phyloP scores from a whole-genome alignment of 176 grass and related monocot species.

The Otatea glauca region DNA sequence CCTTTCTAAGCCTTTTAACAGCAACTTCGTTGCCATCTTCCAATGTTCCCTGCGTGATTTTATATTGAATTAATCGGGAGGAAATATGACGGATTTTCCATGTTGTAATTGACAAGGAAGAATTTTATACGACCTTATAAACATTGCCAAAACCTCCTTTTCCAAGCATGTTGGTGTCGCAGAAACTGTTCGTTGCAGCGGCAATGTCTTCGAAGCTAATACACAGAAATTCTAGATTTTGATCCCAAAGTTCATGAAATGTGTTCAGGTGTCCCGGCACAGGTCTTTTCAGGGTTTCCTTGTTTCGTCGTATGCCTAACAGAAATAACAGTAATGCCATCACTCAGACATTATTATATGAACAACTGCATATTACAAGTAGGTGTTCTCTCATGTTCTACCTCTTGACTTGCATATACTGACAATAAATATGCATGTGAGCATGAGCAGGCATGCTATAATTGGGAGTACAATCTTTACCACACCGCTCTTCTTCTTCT shows the following conservation, averaged over 20 bases:
- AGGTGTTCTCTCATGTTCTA: not conserved
- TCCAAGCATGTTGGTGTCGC: slow-evolving; percentile 24
- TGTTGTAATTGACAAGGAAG: no score
- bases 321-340: not conserved
- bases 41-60: no score
- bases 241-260: not conserved
- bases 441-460: slow-evolving; percentile 8
- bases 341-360: not conserved
- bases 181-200: slow-evolving; percentile 44
- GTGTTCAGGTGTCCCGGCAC: not conserved
- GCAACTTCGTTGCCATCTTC: no score
- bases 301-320: not conserved
- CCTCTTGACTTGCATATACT: slow-evolving; percentile 18
- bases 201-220: slow-evolving; percentile 39
- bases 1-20: no score
- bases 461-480: slow-evolving; percentile 32
- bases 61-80: no score
- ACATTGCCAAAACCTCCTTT: slow-evolving; percentile 20
- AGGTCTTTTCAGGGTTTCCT: not conserved
- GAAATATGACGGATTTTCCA: no score
- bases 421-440: slow-evolving; percentile 12
- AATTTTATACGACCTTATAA: not conserved
- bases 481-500: not conserved
- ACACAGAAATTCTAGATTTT: not conserved
- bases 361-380: not conserved